A percentile compares a stretch with the other conserved stretches of the same genome.
Evolutionary conservation across 257 asterid species (phyloP).

Genomic region (Handroanthus guayacan): DNA sequence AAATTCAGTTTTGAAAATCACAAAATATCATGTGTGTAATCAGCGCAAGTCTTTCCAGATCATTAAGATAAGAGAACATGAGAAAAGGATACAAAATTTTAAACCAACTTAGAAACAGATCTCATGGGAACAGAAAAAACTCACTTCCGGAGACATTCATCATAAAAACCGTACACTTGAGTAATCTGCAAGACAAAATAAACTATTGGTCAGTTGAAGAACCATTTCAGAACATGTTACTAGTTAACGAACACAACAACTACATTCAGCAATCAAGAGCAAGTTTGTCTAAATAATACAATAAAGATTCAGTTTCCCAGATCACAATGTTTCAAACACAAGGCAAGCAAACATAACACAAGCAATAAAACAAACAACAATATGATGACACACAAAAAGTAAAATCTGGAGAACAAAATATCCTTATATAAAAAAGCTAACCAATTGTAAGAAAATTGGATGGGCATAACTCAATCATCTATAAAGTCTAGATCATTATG

Average conservation of each 20-base stretch:
- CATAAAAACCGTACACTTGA: conserved; percentile 83
- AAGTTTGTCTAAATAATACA: conserved; percentile 11
- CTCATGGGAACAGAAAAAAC: conserved; percentile 37
- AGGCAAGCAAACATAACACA: conserved; percentile 5
- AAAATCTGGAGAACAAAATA: neutral
- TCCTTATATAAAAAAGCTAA: conserved; percentile 9
- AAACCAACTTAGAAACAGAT: conserved; percentile 18
- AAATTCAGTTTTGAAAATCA: conserved; percentile 11
- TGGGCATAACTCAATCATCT: conserved; percentile 12
- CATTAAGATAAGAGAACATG: neutral
- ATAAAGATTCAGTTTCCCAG: conserved; percentile 17
- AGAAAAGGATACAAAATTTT: conserved; percentile 15
- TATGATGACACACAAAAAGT: neutral
- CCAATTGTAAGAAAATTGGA: conserved; percentile 20
- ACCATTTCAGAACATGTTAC: conserved; percentile 23
- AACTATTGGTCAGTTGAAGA: neutral
- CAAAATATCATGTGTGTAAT: conserved; percentile 12
- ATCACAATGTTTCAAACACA: conserved; percentile 5
- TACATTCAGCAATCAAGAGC: conserved; percentile 23
- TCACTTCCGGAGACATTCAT: conserved; percentile 85
- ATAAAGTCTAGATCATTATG: conserved; percentile 16
- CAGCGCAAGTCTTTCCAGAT: neutral
- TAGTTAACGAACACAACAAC: neutral
- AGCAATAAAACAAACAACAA: conserved; percentile 3
- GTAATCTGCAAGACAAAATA: conserved; percentile 61